Conservation (phyloP, 495 filamentous ascomycete species). For the Tuber brumale region DNA sequence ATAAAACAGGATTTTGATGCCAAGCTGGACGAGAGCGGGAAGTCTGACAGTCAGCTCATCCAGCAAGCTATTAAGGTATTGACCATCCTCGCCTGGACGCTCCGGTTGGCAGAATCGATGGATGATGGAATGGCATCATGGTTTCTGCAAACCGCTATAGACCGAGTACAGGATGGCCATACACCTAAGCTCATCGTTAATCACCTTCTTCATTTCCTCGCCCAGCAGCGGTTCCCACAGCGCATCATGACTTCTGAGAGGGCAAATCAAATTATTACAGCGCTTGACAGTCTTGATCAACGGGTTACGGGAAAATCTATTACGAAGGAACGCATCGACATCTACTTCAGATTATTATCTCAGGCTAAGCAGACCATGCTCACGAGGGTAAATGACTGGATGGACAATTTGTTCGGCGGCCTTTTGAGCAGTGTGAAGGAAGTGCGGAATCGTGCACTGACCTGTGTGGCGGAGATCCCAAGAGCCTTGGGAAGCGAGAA, state of each 20-base stretch:
- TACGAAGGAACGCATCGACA: conserved; percentile 60
- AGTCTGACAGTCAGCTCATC: conserved; percentile 56
- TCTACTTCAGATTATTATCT: conserved; percentile 67
- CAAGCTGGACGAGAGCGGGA: conserved; percentile 48
- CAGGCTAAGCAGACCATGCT: conserved; percentile 64
- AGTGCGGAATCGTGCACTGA: conserved; percentile 64
- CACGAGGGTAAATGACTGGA: conserved; percentile 58
- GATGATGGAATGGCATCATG: conserved; percentile 71
- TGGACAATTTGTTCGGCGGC: conserved; percentile 70
- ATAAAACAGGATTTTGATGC: conserved; percentile 69
- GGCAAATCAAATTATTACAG: conserved; percentile 58
- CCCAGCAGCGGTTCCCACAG: conserved; percentile 65
- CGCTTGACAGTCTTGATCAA: conserved; percentile 64
- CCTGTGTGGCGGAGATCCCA: conserved; percentile 61
- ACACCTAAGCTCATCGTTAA: conserved; percentile 69
- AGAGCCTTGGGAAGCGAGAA: conserved; percentile 59
- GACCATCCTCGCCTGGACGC: conserved; percentile 62
- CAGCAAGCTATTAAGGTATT: conserved; percentile 71
- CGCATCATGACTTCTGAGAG: conserved; percentile 66
- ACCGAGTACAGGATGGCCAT: conserved; percentile 55
- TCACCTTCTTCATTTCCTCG: conserved; percentile 69
- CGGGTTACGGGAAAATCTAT: conserved; percentile 71
- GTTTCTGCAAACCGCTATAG: conserved; percentile 70
- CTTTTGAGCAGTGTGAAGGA: conserved; percentile 73
- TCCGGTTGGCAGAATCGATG: conserved; percentile 56